Percentiles rank a stretch among this genome's conserved stretches.
phyloP scores from a whole-genome alignment of 306 rosid genomes.

The Casuarina equisetifolia region DNA sequence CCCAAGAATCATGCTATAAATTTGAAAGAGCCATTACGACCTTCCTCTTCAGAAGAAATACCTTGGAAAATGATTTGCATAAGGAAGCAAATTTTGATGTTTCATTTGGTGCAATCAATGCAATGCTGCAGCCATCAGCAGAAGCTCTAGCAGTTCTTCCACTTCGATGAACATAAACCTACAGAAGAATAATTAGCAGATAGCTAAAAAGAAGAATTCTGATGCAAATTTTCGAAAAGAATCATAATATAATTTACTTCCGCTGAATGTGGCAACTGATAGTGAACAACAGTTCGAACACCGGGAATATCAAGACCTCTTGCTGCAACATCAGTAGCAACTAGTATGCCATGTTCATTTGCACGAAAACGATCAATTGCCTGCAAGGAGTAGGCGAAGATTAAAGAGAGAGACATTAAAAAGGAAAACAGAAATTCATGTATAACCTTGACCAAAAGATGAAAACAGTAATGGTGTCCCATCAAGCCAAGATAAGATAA shows the following conservation, averaged over 20 bases:
- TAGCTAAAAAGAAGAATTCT: constrained; percentile 4
- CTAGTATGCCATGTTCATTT: constrained; percentile 69
- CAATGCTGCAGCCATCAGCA: constrained; percentile 96
- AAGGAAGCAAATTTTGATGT: constrained; percentile 79
- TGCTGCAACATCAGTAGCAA: constrained; percentile 95
- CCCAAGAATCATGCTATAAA: constrained; percentile 2
- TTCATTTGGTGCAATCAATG: constrained; percentile 79
- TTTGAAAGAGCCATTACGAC: constrained; percentile 3
- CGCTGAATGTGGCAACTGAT: constrained; percentile 98
- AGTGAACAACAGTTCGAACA: constrained; percentile 91
- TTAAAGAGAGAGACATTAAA: not conserved
- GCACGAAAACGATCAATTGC: constrained; percentile 85
- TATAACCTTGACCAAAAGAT: not conserved
- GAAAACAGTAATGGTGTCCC: not conserved
- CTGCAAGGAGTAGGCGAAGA: constrained; percentile 40
- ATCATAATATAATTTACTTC: constrained; percentile 51
- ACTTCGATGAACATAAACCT: constrained; percentile 99
- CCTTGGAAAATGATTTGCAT: constrained; percentile 96
- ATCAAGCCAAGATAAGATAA: not conserved
- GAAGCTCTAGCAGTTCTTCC: constrained; percentile 98
- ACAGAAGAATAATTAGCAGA: constrained; percentile 23
- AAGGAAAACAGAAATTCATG: constrained; percentile 10
- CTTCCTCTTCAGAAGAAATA: constrained; percentile 13
- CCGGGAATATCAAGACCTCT: constrained; percentile 94
- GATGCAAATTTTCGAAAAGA: constrained; percentile 22